Base-by-base conservation (phyloP, 768 basidiomycete genomes). In the Pleurotus eryngii region DNA sequence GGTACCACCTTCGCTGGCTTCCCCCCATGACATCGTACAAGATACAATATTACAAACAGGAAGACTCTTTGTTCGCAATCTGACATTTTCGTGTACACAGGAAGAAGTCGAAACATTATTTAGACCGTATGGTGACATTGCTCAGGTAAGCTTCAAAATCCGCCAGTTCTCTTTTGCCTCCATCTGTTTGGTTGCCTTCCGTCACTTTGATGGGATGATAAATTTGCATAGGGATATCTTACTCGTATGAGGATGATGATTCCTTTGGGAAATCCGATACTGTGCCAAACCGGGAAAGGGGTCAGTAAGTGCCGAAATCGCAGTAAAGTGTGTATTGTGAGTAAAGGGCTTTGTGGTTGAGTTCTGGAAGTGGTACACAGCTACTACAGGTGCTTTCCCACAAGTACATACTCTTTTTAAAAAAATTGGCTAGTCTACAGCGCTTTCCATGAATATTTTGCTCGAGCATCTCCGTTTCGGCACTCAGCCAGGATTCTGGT, bases 41-140 rank as follows among this genome's bases (percentile, higher is more conserved):
- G 75, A 78, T 35, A 83, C 85, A 1, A 88, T 96, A 53, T 72
- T 87, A 4, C 79, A 81, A 57, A 95, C 94, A 0, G 80, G 84
- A 1, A 83, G 95, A 3, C 74, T 98, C 2, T 98, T 98, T 66
- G 74, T 99, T 4, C 92, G 97, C n/a, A 99, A 98, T 67, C 72
- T 99, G n/a, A 79, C 94, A 0, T 98, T 94, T 65, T 82, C 87
- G 0, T 92, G 90, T 57, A 87, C 88, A 5, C 81, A 89, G 15
- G 70, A 76, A 2, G 94, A 97, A 49, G 72, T 98, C 0, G 65
- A 69, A 2, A 76, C 79, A 9, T 76, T 86, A 2, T 94, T 95
- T 68, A 67, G 70, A 3, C 74, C 81, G 0, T 92, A 82, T 67
- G 95, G 95, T 7, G 76, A 82, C 46, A 67, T 97, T 35, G 79